A percentile compares a stretch with the other conserved stretches of the same genome.
Conservation (phyloP, 768 basidiomycete genomes). For the Butyriboletus loyo region DNA sequence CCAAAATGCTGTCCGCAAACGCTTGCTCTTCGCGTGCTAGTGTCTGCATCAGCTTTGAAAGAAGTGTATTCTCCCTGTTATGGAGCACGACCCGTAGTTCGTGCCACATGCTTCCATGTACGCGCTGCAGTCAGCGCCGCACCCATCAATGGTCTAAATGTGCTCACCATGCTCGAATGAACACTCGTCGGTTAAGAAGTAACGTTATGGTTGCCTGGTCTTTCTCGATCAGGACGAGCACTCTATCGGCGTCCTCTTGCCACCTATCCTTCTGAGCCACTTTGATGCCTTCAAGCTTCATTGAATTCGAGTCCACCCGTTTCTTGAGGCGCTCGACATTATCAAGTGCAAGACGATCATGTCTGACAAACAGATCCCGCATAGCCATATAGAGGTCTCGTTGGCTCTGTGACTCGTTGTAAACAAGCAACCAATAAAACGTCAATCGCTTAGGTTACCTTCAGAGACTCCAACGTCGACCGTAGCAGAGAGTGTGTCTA, state of each 20-base stretch:
- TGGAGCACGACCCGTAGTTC: slow-evolving; percentile 91
- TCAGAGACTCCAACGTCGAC: slow-evolving; percentile 72
- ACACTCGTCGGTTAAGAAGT: slow-evolving; percentile 75
- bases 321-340: slow-evolving; percentile 86
- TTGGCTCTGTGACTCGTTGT: slow-evolving; percentile 48
- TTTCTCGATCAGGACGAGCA: slow-evolving; percentile 70
- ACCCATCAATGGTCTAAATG: not conserved
- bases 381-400: slow-evolving; percentile 85
- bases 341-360: slow-evolving; percentile 86
- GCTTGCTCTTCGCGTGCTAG: slow-evolving; percentile 75
- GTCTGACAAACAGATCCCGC: slow-evolving; percentile 81
- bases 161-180: slow-evolving; percentile 80
- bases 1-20: slow-evolving; percentile 58
- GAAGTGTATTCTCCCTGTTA: slow-evolving; percentile 81
- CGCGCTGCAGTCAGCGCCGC: slow-evolving; percentile 5
- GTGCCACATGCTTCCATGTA: slow-evolving; percentile 79
- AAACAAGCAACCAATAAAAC: slow-evolving; percentile 6
- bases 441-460: slow-evolving; percentile 42
- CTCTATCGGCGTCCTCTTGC: slow-evolving; percentile 81
- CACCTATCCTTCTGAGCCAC: slow-evolving; percentile 74
- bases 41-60: slow-evolving; percentile 67
- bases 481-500: slow-evolving; percentile 64
- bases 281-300: slow-evolving; percentile 75
- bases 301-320: slow-evolving; percentile 70
- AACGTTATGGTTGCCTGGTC: slow-evolving; percentile 80